Evolutionary conservation across 257 asterid genomes (phyloP), one percentile per base, ranked within the genome.

Genomic region (Pogostemon cablin): DNA sequence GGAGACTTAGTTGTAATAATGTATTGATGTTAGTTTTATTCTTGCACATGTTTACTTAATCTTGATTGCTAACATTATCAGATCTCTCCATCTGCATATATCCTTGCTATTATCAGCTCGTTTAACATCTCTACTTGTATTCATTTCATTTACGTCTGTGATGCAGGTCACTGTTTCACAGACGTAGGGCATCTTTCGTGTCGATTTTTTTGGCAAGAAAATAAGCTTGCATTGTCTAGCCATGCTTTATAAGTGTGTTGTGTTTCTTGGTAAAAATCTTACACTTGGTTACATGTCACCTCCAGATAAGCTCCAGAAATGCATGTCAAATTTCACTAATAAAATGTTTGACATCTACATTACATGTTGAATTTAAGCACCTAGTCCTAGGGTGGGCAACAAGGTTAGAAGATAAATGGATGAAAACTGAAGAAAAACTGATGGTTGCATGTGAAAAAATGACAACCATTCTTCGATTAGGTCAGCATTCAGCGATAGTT

Each of bases 401-500:
- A 48, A 52, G 6, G 59, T 44, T 43, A 53, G 40, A 68, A 62
- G 57, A 35, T 37, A 69, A 43, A 17, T 4, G 49, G 52, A 39
- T 6, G 9, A 39, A 56, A 17, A 3, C 3, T 41, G 63, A 65
- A 72, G 32, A 56, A 56, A 69, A 62, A 20, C 32, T 41, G 25
- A 60, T 15, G 9, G 62, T n/a, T 43, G 42, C 67, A 49, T 56
- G 53, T 20, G 49, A 44, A 71, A 25, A 79, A 71, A 55, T 10
- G 66, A 48, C 72, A 58, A 50, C 72, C 66, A 70, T 48, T 59
- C 63, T 52, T 71, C 71, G 35, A 42, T 25, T 58, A 7, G 57
- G 75, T 89, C 81, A 92, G 49, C 96, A 90, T 76, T 89, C 81
- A 92, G 49, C 96, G 92, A 69, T 90, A 92, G 83, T 81, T 90